Percentiles rank a stretch among this genome's conserved stretches.
Conservation (phyloP, 768 basidiomycete genomes). For the Phanerodontia chrysosporium region DNA sequence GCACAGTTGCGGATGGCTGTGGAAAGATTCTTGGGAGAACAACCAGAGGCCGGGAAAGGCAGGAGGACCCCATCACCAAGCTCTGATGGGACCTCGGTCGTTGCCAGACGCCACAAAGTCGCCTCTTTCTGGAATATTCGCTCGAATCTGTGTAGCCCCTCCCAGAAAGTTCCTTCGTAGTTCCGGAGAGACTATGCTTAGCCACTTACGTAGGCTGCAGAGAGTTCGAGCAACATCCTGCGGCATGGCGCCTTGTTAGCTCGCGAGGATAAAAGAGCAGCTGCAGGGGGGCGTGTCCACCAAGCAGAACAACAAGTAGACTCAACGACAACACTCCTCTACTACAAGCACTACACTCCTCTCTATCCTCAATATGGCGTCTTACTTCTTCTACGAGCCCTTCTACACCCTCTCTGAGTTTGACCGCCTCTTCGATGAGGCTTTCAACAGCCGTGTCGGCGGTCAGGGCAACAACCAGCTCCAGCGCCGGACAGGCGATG, state of each 20-base stretch:
- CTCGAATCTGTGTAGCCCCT: neutral
- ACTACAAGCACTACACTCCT: neutral
- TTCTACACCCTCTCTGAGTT: conserved; percentile 33
- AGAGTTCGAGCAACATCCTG: neutral
- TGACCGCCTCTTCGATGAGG: conserved; percentile 27
- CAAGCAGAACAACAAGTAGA: neutral
- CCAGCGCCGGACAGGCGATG: conserved; percentile 9
- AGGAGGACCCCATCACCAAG: neutral
- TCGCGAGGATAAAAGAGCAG: neutral
- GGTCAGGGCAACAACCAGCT: neutral
- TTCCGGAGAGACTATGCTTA: neutral
- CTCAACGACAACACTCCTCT: neutral
- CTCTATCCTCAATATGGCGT: conserved; percentile 18
- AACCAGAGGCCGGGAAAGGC: neutral
- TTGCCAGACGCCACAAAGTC: neutral
- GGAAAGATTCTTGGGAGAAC: no score
- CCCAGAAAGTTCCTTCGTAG: neutral
- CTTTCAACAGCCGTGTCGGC: conserved; percentile 3
- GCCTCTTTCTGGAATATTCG: neutral
- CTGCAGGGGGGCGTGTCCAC: neutral
- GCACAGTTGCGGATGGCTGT: no score
- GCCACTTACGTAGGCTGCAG: neutral
- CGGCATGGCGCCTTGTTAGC: neutral
- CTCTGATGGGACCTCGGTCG: neutral
- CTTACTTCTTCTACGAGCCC: conserved; percentile 36